Percentiles rank a stretch among this genome's conserved stretches.
Evolutionary conservation across 2,329 filamentous ascomycete genomes (phyloP).

Genomic region (Verticillium dahliae): DNA sequence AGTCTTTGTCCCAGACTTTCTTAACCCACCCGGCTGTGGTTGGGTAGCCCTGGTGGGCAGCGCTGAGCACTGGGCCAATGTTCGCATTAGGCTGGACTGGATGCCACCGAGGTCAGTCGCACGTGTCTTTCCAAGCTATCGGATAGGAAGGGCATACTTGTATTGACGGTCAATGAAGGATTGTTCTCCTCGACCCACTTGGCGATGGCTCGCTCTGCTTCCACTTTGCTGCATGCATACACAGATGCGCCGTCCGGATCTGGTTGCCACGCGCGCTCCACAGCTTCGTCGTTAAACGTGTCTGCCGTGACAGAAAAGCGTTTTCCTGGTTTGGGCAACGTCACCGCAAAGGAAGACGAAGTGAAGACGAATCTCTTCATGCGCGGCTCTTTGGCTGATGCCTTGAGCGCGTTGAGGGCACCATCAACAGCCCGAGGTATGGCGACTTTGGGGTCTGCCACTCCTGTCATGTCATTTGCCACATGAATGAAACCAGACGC

Average conservation of each 20-base stretch:
- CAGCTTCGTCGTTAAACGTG: constrained; percentile 26
- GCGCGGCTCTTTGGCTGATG: constrained; percentile 23
- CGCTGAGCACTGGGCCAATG: too few relatives aligned
- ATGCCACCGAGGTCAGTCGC: too few relatives aligned
- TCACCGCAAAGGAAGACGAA: constrained; percentile 19
- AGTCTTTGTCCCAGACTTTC: too few relatives aligned
- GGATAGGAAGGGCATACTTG: too few relatives aligned
- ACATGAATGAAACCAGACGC: constrained; percentile 25
- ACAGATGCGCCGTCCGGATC: constrained; percentile 17
- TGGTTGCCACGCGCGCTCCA: constrained; percentile 26
- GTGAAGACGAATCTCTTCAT: constrained; percentile 34
- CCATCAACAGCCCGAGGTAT: constrained; percentile 26
- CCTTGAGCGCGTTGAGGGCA: constrained; percentile 21
- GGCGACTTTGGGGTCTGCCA: constrained; percentile 25
- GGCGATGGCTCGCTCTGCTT: constrained; percentile 29
- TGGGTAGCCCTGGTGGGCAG: too few relatives aligned
- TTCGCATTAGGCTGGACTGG: too few relatives aligned
- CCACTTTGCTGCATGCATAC: constrained; percentile 31
- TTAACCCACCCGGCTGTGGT: too few relatives aligned
- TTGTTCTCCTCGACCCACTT: constrained; percentile 25
- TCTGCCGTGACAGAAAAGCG: constrained; percentile 16
- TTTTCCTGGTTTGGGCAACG: constrained; percentile 12
- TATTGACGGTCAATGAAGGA: constrained; percentile 18
- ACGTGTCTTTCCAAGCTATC: too few relatives aligned
- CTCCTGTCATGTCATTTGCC: constrained; percentile 22